These are phyloP conservation scores for Lachnellula arida DNA, from an alignment of 2,329 filamentous ascomycete genomes.

Conservation along the genomic window DNA sequence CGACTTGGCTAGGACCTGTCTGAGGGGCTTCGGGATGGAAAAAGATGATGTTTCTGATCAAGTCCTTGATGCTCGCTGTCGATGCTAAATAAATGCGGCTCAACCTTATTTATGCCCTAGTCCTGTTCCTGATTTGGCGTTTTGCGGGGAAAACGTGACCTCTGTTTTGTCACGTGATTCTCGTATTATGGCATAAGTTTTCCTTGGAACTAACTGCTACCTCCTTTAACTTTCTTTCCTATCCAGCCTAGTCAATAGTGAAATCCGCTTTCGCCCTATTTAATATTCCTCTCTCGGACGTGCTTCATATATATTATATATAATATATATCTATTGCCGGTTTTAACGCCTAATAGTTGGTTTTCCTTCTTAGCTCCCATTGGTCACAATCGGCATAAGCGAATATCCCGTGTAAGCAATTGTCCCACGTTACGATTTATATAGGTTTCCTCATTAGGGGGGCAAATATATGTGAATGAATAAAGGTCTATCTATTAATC, in stretches of 20 bases:
- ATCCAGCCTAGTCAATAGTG: background rate
- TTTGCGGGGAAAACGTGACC: slow-evolving; percentile 4
- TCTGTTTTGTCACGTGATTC: background rate
- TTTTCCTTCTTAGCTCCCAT: no score
- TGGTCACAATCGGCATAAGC: no score
- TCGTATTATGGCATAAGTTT: background rate
- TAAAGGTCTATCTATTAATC: no score
- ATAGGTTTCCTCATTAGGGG: no score
- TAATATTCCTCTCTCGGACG: background rate
- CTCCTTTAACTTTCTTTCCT: background rate
- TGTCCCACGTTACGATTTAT: no score
- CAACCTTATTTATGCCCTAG: slow-evolving; percentile 17
- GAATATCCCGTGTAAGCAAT: no score
- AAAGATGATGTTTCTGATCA: slow-evolving; percentile 7
- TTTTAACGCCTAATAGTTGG: no score
- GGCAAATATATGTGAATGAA: no score
- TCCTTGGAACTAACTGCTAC: background rate
- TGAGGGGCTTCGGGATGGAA: background rate
- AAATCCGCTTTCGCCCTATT: background rate
- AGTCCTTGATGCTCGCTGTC: slow-evolving; percentile 6
- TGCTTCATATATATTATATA: no score
- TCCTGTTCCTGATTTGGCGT: slow-evolving; percentile 5
- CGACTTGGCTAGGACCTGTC: background rate
- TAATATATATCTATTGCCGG: no score
- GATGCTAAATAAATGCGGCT: slow-evolving; percentile 13